phyloP scores from a whole-genome alignment of 1,139 yeast genomes.

The Zygotorulaspora mrakii region DNA sequence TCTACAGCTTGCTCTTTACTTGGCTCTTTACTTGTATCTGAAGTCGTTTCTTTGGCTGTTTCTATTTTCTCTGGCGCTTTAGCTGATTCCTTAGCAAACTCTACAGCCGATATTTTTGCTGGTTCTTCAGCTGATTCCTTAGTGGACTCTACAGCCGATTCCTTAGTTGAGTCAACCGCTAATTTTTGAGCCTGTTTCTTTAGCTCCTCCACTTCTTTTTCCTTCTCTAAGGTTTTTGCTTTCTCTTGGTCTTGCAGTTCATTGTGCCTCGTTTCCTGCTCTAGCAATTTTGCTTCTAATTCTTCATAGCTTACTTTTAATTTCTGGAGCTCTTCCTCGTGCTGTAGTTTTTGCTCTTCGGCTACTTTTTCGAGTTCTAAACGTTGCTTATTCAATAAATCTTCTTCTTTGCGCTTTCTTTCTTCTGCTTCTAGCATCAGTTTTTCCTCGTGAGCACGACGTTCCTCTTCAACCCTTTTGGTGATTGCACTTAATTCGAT shows the following conservation, averaged over 20 bases:
- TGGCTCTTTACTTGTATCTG: too few relatives aligned
- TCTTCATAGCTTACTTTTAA: conserved; percentile 23
- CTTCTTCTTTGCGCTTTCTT: conserved; percentile 27
- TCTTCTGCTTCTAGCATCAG: conserved; percentile 29
- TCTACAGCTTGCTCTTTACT: too few relatives aligned
- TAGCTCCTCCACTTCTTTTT: conserved; percentile 1
- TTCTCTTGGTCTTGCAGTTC: conserved; percentile 8
- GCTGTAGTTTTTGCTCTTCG: conserved; percentile 21
- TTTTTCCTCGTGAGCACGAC: conserved; percentile 28
- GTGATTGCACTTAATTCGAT: conserved; percentile 28
- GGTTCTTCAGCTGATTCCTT: too few relatives aligned
- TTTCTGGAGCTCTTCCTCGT: conserved; percentile 25
- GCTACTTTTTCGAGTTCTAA: conserved; percentile 24
- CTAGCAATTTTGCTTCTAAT: conserved; percentile 11
- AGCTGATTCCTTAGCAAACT: too few relatives aligned
- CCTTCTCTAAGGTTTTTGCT: neutral
- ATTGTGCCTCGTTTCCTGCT: conserved; percentile 13
- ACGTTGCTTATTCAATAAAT: conserved; percentile 27
- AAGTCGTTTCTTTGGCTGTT: too few relatives aligned
- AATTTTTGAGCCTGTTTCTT: conserved; percentile 11
- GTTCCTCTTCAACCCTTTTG: conserved; percentile 30
- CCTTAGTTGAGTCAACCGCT: too few relatives aligned
- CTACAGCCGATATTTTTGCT: too few relatives aligned
- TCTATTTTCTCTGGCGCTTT: too few relatives aligned
- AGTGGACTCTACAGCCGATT: too few relatives aligned